phyloP scores from a whole-genome alignment of 2,329 filamentous ascomycete genomes.

The Clonostachys rhizophaga region DNA sequence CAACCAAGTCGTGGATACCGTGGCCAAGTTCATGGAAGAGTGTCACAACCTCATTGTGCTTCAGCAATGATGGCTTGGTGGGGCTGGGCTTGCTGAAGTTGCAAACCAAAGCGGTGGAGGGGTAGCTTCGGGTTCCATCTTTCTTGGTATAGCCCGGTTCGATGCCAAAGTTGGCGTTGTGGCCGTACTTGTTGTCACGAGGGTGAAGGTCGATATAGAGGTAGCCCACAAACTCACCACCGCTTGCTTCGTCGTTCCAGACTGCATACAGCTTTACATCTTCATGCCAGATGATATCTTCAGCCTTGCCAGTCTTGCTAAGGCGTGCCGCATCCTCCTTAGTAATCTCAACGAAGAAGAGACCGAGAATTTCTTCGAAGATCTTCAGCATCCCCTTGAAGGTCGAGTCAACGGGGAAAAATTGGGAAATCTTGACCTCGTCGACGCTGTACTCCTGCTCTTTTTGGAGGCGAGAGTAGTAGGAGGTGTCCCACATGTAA shows the following conservation, averaged over 20 bases:
- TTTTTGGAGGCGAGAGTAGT: slow-evolving; percentile 75
- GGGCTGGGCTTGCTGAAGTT: slow-evolving; percentile 79
- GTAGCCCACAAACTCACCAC: slow-evolving; percentile 72
- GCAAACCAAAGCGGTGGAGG: slow-evolving; percentile 76
- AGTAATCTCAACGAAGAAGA: slow-evolving; percentile 71
- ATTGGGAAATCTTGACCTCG: slow-evolving; percentile 75
- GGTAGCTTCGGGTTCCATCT: slow-evolving; percentile 69
- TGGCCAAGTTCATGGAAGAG: slow-evolving; percentile 76
- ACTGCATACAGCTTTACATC: slow-evolving; percentile 81
- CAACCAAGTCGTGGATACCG: slow-evolving; percentile 66
- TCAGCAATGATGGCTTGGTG: slow-evolving; percentile 72
- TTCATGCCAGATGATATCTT: slow-evolving; percentile 76
- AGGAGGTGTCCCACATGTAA: slow-evolving; percentile 79
- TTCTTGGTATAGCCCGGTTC: slow-evolving; percentile 65
- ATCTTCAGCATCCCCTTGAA: slow-evolving; percentile 77
- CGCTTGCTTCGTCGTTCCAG: slow-evolving; percentile 71
- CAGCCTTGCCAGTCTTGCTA: slow-evolving; percentile 62
- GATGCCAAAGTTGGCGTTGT: slow-evolving; percentile 81
- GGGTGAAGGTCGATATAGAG: slow-evolving; percentile 80
- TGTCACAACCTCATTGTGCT: slow-evolving; percentile 79
- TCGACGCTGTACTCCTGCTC: slow-evolving; percentile 78
- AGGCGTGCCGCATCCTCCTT: slow-evolving; percentile 60
- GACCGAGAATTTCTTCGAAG: slow-evolving; percentile 77
- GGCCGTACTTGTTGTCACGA: slow-evolving; percentile 76
- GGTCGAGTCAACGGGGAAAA: slow-evolving; percentile 73